Evolutionary conservation across 2,329 filamentous ascomycete species (phyloP).

Genomic region (Cladosporium oxysporum): DNA sequence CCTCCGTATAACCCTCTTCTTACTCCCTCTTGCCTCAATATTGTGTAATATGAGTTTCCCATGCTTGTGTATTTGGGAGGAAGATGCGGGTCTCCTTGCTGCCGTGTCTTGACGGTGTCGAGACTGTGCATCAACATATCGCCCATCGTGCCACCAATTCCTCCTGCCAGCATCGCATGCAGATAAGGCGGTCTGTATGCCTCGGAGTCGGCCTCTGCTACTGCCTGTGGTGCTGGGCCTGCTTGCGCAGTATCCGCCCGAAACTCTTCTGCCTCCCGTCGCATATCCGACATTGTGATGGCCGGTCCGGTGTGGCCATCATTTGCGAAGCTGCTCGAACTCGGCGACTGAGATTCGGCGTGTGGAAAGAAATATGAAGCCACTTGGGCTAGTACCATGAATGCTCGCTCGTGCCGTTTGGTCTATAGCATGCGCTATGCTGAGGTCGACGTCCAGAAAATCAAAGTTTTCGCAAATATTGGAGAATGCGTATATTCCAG

Average conservation of each 20-base stretch:
- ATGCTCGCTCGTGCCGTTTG: conserved; percentile 28
- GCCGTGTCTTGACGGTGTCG: conserved; percentile 96
- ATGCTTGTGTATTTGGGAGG: conserved; percentile 92
- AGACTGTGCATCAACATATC: conserved; percentile 99
- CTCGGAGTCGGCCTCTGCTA: conserved; percentile 40
- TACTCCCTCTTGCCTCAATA: conserved; percentile 88
- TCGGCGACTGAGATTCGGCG: conserved; percentile 26
- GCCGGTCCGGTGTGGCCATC: conserved; percentile 34
- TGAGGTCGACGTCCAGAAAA: neutral
- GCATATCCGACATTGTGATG: conserved; percentile 25
- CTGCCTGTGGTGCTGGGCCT: conserved; percentile 21
- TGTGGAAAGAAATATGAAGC: conserved; percentile 48
- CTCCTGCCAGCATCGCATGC: conserved; percentile 86
- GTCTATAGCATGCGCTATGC: conserved; percentile 28
- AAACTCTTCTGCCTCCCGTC: conserved; percentile 40
- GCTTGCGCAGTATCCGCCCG: conserved; percentile 32
- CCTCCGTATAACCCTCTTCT: conserved; percentile 86
- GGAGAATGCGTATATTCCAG: neutral
- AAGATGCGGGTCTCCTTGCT: conserved; percentile 92
- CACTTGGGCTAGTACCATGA: conserved; percentile 54
- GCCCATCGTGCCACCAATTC: conserved; percentile 86
- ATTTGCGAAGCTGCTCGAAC: conserved; percentile 39
- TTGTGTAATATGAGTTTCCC: conserved; percentile 87
- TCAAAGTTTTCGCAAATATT: neutral
- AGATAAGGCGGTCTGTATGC: conserved; percentile 50